Evolutionary conservation across 306 rosid species (phyloP).

Genomic region (Sophora flavescens): DNA sequence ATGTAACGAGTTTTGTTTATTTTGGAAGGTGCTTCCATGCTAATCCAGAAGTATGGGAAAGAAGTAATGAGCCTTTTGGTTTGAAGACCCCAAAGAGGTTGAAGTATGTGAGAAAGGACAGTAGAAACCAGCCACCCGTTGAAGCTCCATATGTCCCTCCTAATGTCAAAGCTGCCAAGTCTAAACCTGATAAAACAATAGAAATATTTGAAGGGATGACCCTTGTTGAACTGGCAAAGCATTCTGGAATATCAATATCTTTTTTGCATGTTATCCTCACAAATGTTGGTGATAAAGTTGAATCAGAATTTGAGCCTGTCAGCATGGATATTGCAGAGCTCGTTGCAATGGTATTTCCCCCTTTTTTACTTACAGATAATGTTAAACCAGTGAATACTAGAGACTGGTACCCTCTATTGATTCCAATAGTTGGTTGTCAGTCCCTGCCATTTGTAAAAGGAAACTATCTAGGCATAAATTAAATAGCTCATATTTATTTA

Average conservation of each 20-base stretch:
- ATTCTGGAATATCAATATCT: conserved; percentile 68
- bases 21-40: conserved; percentile 73
- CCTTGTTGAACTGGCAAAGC: conserved; percentile 81
- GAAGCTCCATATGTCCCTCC: conserved; percentile 81
- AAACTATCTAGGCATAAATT: neutral
- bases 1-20: conserved; percentile 36
- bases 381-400: conserved; percentile 40
- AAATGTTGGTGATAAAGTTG: conserved; percentile 83
- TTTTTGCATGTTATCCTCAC: conserved; percentile 73
- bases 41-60: conserved; percentile 59
- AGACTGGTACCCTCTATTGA: conserved; percentile 19
- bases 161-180: conserved; percentile 57
- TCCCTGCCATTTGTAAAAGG: conserved; percentile 13
- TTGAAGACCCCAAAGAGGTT: conserved; percentile 68
- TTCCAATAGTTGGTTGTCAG: conserved; percentile 28
- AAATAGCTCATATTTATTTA: conserved; percentile 31
- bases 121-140: conserved; percentile 71
- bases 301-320: conserved; percentile 88
- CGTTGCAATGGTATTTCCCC: conserved; percentile 77
- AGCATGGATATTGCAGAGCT: conserved; percentile 80
- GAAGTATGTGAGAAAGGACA: conserved; percentile 66
- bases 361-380: conserved; percentile 40
- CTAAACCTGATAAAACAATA: conserved; percentile 64
- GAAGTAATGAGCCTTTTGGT: conserved; percentile 61
- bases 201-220: conserved; percentile 97